Conservation (phyloP, 106 monocot species). For the Amphibolis antarctica region DNA sequence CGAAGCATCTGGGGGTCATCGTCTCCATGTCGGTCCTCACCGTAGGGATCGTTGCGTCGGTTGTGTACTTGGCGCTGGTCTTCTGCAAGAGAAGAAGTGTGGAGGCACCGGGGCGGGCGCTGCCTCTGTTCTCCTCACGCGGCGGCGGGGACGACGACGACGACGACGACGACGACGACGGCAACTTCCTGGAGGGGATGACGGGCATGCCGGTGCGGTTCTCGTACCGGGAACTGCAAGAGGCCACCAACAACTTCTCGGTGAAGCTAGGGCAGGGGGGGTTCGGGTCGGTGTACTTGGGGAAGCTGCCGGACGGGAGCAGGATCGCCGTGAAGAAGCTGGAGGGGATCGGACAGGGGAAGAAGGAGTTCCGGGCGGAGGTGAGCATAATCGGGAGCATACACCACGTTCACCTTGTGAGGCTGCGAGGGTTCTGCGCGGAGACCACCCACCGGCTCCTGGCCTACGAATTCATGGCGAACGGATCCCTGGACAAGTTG, state of each 20-base stretch:
- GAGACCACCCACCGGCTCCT: conserved; percentile 24
- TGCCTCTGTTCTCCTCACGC: conserved; percentile 23
- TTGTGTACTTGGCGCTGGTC: conserved; percentile 23
- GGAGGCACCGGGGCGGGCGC: conserved; percentile 13
- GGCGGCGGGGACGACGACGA: conserved; percentile 45
- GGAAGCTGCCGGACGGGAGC: conserved; percentile 43
- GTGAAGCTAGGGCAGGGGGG: conserved; percentile 64
- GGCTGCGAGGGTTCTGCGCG: conserved; percentile 52
- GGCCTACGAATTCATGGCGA: conserved; percentile 37
- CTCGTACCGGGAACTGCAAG: conserved; percentile 44
- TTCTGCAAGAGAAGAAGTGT: conserved; percentile 12
- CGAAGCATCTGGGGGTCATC: conserved; percentile 15
- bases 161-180: conserved; percentile 33
- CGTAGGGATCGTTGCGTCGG: conserved; percentile 20
- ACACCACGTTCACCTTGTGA: conserved; percentile 71
- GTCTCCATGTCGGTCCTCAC: conserved; percentile 34
- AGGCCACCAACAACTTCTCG: conserved; percentile 54
- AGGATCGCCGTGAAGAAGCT: conserved; percentile 40
- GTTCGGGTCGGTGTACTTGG: conserved; percentile 70
- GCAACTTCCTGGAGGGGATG: conserved; percentile 39
- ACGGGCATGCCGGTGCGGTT: conserved; percentile 54
- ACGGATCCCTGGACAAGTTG: conserved; percentile 27
- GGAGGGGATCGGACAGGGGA: conserved; percentile 10
- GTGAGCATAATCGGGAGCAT: conserved; percentile 27
- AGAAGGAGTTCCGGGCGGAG: conserved; percentile 34